phyloP scores from a whole-genome alignment of 805 yeast genomes.

The Cyberlindnera euphorbiae region DNA sequence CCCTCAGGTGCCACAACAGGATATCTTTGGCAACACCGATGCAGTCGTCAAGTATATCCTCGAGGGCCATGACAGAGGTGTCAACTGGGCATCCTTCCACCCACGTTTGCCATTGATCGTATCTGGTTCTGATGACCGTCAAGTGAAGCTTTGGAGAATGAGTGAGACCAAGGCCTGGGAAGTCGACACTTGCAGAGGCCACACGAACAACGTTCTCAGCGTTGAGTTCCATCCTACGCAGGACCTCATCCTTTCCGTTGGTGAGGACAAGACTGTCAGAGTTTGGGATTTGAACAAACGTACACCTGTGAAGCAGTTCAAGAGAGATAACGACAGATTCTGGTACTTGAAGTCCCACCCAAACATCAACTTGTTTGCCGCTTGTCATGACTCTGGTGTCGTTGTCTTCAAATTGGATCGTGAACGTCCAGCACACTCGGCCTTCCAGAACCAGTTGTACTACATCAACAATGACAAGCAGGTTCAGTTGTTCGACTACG shows the following conservation, averaged over 20 bases:
- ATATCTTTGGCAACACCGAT: conserved; percentile 89
- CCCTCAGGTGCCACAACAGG: conserved; percentile 77
- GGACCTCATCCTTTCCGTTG: conserved; percentile 86
- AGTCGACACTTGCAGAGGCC: conserved; percentile 97
- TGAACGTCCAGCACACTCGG: conserved; percentile 89
- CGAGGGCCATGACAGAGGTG: conserved; percentile 98
- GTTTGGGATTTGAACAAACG: conserved; percentile 96
- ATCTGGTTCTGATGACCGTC: conserved; percentile 93
- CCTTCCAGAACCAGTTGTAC: conserved; percentile 66
- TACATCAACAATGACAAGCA: conserved; percentile 83
- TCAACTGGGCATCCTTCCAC: conserved; percentile 97
- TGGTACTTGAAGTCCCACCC: conserved; percentile 94
- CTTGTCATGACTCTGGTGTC: conserved; percentile 95
- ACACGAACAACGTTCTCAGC: conserved; percentile 86
- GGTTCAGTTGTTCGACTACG: conserved; percentile 73
- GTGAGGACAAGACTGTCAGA: conserved; percentile 94
- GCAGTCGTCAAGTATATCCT: conserved; percentile 92
- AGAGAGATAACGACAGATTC: conserved; percentile 90
- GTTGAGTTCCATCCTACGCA: conserved; percentile 91
- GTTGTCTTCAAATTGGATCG: conserved; percentile 97
- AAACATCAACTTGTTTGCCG: conserved; percentile 84
- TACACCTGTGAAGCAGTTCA: conserved; percentile 88
- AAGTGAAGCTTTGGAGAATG: conserved; percentile 96
- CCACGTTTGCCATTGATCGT: conserved; percentile 93
- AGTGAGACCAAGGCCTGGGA: conserved; percentile 98